Evolutionary conservation across 2,329 filamentous ascomycete species (phyloP).

Genomic region (Magnaporthiopsis rhizophila): DNA sequence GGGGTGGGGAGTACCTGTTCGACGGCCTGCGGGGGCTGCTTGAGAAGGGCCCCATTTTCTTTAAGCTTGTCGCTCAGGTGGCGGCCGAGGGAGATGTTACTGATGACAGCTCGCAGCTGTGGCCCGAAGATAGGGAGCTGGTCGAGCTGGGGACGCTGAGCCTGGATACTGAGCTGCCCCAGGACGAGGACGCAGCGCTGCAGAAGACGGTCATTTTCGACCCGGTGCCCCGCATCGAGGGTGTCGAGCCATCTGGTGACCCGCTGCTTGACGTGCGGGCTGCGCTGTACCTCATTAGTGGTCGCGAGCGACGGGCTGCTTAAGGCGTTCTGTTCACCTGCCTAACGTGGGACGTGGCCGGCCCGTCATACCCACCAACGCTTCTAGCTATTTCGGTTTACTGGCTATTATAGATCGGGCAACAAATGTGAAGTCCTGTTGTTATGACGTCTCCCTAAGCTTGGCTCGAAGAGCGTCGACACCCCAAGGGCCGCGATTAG

Average conservation of each 20-base stretch:
- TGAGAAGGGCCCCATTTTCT: constrained; percentile 27
- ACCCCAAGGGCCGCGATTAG: background rate
- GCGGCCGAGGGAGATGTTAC: constrained; percentile 19
- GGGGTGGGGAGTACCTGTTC: constrained; percentile 36
- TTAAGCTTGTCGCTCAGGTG: constrained; percentile 42
- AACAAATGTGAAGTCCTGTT: background rate
- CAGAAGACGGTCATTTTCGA: constrained; percentile 50
- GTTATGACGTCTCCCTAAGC: background rate
- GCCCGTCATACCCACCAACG: background rate
- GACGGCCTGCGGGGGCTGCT: constrained; percentile 36
- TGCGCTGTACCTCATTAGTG: constrained; percentile 46
- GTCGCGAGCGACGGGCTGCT: constrained; percentile 41
- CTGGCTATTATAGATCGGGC: background rate
- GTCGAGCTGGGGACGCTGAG: constrained; percentile 42
- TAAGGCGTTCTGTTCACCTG: constrained; percentile 1
- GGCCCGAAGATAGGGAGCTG: constrained; percentile 41
- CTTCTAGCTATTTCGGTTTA: background rate
- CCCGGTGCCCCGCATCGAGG: constrained; percentile 48
- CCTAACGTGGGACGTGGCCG: background rate
- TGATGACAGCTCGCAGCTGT: constrained; percentile 25
- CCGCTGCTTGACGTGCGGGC: constrained; percentile 48
- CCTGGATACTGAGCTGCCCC: constrained; percentile 29
- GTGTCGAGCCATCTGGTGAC: constrained; percentile 43
- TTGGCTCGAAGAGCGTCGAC: background rate
- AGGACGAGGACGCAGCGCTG: constrained; percentile 28